Evolutionary conservation across 495 filamentous ascomycete genomes (phyloP), one percentile per base, ranked within the genome.

Genomic region (Hypoxylon trugodes): DNA sequence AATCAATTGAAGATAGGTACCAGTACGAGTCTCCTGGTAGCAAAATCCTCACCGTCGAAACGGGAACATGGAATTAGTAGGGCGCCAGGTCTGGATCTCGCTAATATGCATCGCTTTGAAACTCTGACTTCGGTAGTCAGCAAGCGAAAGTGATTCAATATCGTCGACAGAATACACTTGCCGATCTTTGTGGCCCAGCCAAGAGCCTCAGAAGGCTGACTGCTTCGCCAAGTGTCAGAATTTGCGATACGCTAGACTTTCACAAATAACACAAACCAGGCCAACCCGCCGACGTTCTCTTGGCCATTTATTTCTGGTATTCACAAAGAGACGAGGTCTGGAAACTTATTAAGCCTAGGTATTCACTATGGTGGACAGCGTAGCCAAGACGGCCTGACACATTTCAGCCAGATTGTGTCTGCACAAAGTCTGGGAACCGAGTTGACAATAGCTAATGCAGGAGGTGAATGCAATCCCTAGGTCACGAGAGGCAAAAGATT

Each of bases 181-280:
- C 65, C 59, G 65, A 55, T 59, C 54, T 60, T 68, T 10, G 65
- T 60, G 41, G 33, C 35, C 9, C 50, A 56, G 65, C 65, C 65
- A 68, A 68, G 65, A 68, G 65, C 65, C 65, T 64, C 65, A 68
- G 46, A 64, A 63, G 65, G 65, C 65, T 68, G 65, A 68, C 60
- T 65, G 59, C 65, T 63, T 65, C 45, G 65, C 60, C 65, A 64
- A 68, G 59, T 49, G 37, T 53, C 32, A 60, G 24, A 2, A 64
- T 55, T 59, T 60, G 59, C 60, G 59, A 59, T 65, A 64, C 55
- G 18, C 25, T 28, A 40, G 10, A 15, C 48, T 57, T 50, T 51
- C 40, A 60, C 62, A 49, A 46, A 43, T 43, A 32, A 26, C 49
- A 60, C 49, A 45, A 37, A 51, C 33, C 10, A 35, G 51, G 35